A percentile compares a stretch with the other conserved stretches of the same genome.
Evolutionary conservation across 2,329 filamentous ascomycete genomes (phyloP).

Genomic region (Penicillium sp.): DNA sequence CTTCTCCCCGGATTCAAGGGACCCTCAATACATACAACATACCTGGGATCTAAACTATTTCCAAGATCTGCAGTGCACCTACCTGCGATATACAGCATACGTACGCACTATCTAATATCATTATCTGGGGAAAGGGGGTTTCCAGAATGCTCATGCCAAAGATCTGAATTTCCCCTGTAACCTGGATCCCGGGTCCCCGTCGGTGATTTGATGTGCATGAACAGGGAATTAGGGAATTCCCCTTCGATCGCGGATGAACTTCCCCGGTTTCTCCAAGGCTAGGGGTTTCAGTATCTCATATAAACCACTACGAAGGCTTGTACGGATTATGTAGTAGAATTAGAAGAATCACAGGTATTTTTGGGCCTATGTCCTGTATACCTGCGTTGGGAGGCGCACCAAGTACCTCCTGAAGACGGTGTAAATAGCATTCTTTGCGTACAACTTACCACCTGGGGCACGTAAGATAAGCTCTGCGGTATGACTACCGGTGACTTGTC

Average conservation of each 20-base stretch:
- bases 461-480: not conserved
- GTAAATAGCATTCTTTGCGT: conserved; percentile 4
- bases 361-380: not conserved
- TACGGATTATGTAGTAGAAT: not conserved
- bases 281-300: not conserved
- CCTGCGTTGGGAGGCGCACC: not conserved
- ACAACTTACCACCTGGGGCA: not conserved
- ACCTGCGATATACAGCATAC: not conserved
- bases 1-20: conserved; percentile 21
- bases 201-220: not conserved
- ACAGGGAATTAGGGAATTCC: not conserved
- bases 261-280: not conserved
- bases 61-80: conserved; percentile 10
- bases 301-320: too few relatives aligned
- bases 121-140: conserved; percentile 8
- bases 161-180: conserved; percentile 11
- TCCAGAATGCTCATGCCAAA: conserved; percentile 11
- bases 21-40: not conserved
- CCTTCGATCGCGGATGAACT: not conserved
- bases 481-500: conserved; percentile 8
- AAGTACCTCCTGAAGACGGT: not conserved
- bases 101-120: not conserved
- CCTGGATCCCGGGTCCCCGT: conserved; percentile 13
- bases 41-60: conserved; percentile 4
- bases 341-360: too few relatives aligned